A percentile compares a stretch with the other conserved stretches of the same genome.
These are phyloP conservation scores for Singerocomus inundabilis DNA, from an alignment of 1,284 basidiomycete genomes.

Conservation along the genomic window DNA sequence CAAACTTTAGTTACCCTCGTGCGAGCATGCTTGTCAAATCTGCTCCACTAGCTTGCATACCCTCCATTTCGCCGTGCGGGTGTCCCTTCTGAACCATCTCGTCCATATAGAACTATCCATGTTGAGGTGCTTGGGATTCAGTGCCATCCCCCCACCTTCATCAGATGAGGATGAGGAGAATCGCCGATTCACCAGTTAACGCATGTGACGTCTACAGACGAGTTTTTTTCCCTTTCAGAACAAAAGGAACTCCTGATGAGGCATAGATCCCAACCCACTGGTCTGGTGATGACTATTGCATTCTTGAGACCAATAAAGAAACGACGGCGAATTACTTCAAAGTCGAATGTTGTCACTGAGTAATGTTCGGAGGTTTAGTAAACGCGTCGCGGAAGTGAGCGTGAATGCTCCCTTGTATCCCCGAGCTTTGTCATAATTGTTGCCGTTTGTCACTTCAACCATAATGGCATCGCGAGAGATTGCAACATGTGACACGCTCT, in stretches of 20 bases:
- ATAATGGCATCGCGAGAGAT: not conserved
- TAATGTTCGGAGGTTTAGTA: not conserved
- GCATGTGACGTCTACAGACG: conserved; percentile 5
- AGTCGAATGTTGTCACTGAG: not conserved
- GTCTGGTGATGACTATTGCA: conserved; percentile 13
- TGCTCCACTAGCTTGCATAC: not conserved
- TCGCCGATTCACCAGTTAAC: not conserved
- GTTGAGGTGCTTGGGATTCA: not conserved
- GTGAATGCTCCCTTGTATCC: not conserved
- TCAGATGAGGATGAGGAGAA: not conserved
- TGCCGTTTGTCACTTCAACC: conserved; percentile 2
- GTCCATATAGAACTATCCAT: not conserved
- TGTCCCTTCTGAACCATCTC: not conserved
- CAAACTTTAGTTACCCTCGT: conserved; percentile 41
- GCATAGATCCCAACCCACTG: conserved; percentile 2
- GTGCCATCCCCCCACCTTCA: not conserved
- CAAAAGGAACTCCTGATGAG: conserved; percentile 21
- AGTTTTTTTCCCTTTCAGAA: not conserved
- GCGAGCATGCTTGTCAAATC: not conserved
- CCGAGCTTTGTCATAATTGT: conserved; percentile 1
- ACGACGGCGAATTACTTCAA: not conserved
- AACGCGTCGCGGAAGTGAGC: conserved; percentile 8
- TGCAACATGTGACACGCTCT: not conserved
- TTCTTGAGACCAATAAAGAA: conserved; percentile 7
- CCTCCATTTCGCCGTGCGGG: conserved; percentile 1